Base-by-base conservation (phyloP, 306 rosid genomes). In the Fragaria ananassa region DNA sequence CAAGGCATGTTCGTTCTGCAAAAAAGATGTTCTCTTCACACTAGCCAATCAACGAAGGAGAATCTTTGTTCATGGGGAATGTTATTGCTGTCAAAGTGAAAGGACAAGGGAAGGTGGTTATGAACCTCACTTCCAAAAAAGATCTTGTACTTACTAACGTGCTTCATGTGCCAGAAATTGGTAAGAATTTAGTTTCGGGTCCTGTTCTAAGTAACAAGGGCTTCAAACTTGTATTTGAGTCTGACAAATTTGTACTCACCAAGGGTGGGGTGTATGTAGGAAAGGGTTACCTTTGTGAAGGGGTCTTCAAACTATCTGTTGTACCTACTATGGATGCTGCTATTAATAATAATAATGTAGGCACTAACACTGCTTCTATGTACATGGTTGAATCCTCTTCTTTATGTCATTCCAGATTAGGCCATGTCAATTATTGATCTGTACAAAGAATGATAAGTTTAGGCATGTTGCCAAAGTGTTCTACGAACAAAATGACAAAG, bases 41-140 rank as follows among this genome's bases (percentile, higher is more conserved):
- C 61, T 13, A 54, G 29, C 61, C 61, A 19, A 54, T 54, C 61
- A 54, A 8, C 44, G 10, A 41, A 6, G 44, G 44, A 6, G 44
- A 41, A 41, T 41, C 44, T 6, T 41, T 41, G 44, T 46, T 44
- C 74, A 72, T 53, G 66, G 76, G 35, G 42, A 72, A 72, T 54
- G 58, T 21, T 5, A 23, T 51, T 14, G 37, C 76, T 11, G 6
- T 35, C 1, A 39, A 34, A 17, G 50, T 72, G 5, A 15, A 8
- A 15, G 44, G 39, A 29, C 1, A 64, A 14, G 45, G 41, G 15
- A 37, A 19, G 1, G 39, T 13, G 23, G 0, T 64, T 64, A 45
- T 64, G 4, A 54, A 54, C 2, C 10, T n/a, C 11, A 64, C 42
- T 6, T 64, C 13, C 8, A 46, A 41, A 4, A 64, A 64, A 8